Evolutionary conservation across 2,329 filamentous ascomycete species (phyloP), one percentile per base, ranked within the genome.

Genomic region (Gaeumannomyces sp.): DNA sequence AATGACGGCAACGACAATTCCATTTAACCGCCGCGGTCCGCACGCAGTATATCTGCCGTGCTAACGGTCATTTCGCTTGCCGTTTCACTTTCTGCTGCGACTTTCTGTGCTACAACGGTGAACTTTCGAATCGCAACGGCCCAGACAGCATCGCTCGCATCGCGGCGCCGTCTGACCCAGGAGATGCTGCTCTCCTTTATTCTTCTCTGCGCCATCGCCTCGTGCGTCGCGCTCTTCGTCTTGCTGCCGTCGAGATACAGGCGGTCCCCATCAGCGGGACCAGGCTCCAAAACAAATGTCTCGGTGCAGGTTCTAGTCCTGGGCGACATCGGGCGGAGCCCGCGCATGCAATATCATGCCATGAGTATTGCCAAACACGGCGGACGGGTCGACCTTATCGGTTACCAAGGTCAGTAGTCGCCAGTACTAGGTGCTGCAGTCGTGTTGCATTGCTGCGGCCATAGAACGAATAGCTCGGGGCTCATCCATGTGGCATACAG

Each of bases 311-410:
- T 99, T 63, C 83, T 99, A 22, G 95, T 99, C 25, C 84, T 99
- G 33, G 95, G 95, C 59, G 95, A 99, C 73, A 93, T 99, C 74
- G 95, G 95, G 56, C 87, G 93, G 60, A 98, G 94, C 74, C 95
- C 95, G 62, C 92, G 95, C 65, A 99, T 99, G 94, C 93, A 98
- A 74, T 98, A 99, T 72, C 95, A 99, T 83, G 94, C 94, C 27
- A 81, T 97, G 70, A 98, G 94, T 74, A 88, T 98, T 72, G 92
- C 92, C 57, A 90, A 89, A 71, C 88, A 93, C 72, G 92, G 92
- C 29, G 89, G 88, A 8, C 83, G 83, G 45, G 94, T 97, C 27
- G 88, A 94, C 73, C 79, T 99, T 16, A 89, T 99, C 70, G 95
- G 94, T 60, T 98, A 97, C 74, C 82, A 89, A 74, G 92, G 92